Base-by-base conservation (phyloP, 352 stramenopile genomes). In the Pythium aquatile region DNA sequence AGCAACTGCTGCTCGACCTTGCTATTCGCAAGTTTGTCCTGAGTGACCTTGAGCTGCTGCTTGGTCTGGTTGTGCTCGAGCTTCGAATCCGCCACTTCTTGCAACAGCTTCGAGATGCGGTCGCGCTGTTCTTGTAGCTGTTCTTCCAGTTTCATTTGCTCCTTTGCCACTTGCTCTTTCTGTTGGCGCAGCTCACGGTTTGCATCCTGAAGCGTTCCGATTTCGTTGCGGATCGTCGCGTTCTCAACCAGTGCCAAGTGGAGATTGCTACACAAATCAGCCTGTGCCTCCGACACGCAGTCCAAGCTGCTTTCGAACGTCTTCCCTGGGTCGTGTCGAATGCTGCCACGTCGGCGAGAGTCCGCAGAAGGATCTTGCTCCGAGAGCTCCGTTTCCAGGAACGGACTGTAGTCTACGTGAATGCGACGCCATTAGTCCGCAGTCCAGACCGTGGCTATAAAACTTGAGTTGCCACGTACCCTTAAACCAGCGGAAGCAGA, bases 401-500 rank as follows among this genome's bases (percentile, higher is more conserved):
- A 92, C 33, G 83, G 79, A 66, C 85, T 94, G 61, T 80, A 91
- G 56, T 92, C 83, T 81, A 37, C 17, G 40, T 20, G n/a, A 39
- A 40, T 44, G 13, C 29, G 3, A 39, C 5, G 7, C 29, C 5
- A 42, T 52, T 10, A 29, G 57, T 53, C 32, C 32, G 8, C 32
- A 35, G 20, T 24, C 20, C 32, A 35, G 5, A 35, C 32, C 5
- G 1, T 35, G 5, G 32, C 20, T 24, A 24, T 24, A 35, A 35
- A 35, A 35, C 32, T 42, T 16, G 11, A 49, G 28, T 42, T 13
- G 37, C 5, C 0, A 63, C 66, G 28, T 58, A 87, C 78, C 78
- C 65, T 86, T 76, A 57, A 85, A 94, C 81, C 81, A 91, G 59
- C 85, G 83, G 53, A 94, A 93, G 60, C 76, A 89, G 29, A 94